A percentile compares a stretch with the other conserved stretches of the same genome.
Evolutionary conservation across 2,329 filamentous ascomycete species (phyloP).

Genomic region (Ophioceras dolichostomum): DNA sequence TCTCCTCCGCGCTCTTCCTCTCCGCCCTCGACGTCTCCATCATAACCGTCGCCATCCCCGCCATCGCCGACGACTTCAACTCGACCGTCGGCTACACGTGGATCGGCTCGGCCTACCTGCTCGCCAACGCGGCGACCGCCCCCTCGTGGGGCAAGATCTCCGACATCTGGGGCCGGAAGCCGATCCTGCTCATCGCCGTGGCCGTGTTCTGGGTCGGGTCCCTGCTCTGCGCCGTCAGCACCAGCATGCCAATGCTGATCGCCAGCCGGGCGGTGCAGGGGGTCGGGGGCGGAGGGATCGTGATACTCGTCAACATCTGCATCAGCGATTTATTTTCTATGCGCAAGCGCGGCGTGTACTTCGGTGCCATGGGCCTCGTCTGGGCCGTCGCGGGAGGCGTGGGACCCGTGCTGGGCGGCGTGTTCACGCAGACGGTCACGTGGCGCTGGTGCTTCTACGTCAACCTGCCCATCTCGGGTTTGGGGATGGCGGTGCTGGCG

Average conservation of each 20-base stretch:
- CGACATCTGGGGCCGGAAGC: conserved; percentile 46
- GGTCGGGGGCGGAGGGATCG: conserved; percentile 36
- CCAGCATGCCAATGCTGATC: conserved; percentile 34
- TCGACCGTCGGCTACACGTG: conserved; percentile 60
- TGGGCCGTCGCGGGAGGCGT: conserved; percentile 54
- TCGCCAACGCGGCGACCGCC: conserved; percentile 53
- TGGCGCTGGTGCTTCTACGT: conserved; percentile 64
- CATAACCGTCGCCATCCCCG: conserved; percentile 48
- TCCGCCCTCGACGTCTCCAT: conserved; percentile 41
- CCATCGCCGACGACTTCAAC: conserved; percentile 44
- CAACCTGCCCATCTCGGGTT: conserved; percentile 32
- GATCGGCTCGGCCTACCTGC: conserved; percentile 64
- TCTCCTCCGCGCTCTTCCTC: conserved; percentile 28
- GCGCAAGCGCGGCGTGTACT: conserved; percentile 32
- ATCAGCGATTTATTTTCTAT: conserved; percentile 42
- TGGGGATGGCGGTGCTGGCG: conserved; percentile 35
- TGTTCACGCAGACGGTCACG: conserved; percentile 43
- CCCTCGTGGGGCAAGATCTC: conserved; percentile 59
- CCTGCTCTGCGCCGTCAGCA: conserved; percentile 32
- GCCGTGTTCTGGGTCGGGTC: conserved; percentile 39
- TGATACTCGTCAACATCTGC: conserved; percentile 39
- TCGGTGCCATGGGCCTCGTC: conserved; percentile 52
- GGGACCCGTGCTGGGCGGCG: conserved; percentile 50
- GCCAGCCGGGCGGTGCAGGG: conserved; percentile 36
- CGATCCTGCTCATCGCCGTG: conserved; percentile 33